Percentiles rank a stretch among this genome's conserved stretches.
phyloP scores from a whole-genome alignment of 495 filamentous ascomycete species.

The Lasiosphaeria hispida region DNA sequence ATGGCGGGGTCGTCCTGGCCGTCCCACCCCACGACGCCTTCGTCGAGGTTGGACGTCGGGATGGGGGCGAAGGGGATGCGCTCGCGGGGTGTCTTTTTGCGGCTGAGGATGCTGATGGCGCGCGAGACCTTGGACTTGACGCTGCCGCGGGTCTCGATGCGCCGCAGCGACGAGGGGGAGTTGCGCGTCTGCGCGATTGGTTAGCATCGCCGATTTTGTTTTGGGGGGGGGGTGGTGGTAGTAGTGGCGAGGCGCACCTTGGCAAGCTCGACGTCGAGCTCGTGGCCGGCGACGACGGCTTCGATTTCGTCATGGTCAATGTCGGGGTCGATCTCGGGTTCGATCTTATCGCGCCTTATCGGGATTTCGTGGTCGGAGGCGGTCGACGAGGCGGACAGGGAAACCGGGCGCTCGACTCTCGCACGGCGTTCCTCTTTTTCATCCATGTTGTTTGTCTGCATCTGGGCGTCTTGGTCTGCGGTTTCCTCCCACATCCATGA shows the following conservation, averaged over 20 bases:
- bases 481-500: no score
- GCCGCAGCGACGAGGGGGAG: conserved; percentile 1
- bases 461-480: no score
- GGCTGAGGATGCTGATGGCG: conserved; percentile 17
- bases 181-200: background rate
- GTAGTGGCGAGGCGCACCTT: conserved; percentile 12
- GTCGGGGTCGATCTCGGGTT: conserved; percentile 20
- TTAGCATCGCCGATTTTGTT: background rate
- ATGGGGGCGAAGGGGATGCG: conserved; percentile 29
- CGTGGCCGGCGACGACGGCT: conserved; percentile 17
- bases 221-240: no score
- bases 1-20: conserved; percentile 65
- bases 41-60: conserved; percentile 44
- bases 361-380: no score
- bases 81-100: conserved; percentile 19
- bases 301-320: conserved; percentile 14
- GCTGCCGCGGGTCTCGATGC: conserved; percentile 21
- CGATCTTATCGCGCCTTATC: background rate
- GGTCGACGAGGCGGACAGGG: no score
- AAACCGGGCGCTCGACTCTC: no score
- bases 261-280: conserved; percentile 26
- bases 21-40: conserved; percentile 57
- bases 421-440: no score
- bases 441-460: no score
- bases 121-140: conserved; percentile 22